These are phyloP conservation scores for Coleophoma crateriformis DNA, from an alignment of 2,329 filamentous ascomycete species.

Conservation along the genomic window DNA sequence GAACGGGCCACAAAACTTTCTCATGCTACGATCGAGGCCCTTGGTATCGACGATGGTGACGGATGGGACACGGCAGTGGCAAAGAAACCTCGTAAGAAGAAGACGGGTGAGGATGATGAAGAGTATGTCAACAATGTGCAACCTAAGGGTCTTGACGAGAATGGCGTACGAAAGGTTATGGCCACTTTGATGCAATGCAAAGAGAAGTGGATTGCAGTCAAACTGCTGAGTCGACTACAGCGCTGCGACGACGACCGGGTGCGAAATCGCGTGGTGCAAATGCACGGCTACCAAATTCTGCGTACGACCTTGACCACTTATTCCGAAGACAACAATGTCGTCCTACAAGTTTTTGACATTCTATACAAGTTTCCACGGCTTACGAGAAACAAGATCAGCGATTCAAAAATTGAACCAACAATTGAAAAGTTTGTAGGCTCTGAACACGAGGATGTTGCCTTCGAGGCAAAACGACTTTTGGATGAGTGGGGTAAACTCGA, in stretches of 20 bases:
- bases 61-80: constrained; percentile 87
- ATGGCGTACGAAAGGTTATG: constrained; percentile 90
- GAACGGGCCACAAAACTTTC: constrained; percentile 91
- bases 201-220: constrained; percentile 99
- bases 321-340: constrained; percentile 83
- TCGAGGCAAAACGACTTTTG: constrained; percentile 65
- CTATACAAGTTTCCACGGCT: constrained; percentile 83
- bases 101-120: constrained; percentile 83
- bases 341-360: constrained; percentile 84
- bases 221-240: constrained; percentile 85
- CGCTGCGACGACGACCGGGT: constrained; percentile 81
- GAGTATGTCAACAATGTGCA: constrained; percentile 91
- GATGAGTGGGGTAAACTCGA: constrained; percentile 87
- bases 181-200: constrained; percentile 95
- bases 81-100: constrained; percentile 90
- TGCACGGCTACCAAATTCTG: constrained; percentile 95
- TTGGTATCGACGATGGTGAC: constrained; percentile 90
- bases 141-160: constrained; percentile 71
- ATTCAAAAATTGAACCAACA: constrained; percentile 87
- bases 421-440: constrained; percentile 63
- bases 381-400: constrained; percentile 94
- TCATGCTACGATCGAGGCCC: constrained; percentile 83
- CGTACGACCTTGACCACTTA: constrained; percentile 82
- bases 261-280: constrained; percentile 81
- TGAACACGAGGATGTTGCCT: constrained; percentile 69